Evolutionary conservation across 768 basidiomycete genomes (phyloP).

Genomic region (Scleroderma bovista): DNA sequence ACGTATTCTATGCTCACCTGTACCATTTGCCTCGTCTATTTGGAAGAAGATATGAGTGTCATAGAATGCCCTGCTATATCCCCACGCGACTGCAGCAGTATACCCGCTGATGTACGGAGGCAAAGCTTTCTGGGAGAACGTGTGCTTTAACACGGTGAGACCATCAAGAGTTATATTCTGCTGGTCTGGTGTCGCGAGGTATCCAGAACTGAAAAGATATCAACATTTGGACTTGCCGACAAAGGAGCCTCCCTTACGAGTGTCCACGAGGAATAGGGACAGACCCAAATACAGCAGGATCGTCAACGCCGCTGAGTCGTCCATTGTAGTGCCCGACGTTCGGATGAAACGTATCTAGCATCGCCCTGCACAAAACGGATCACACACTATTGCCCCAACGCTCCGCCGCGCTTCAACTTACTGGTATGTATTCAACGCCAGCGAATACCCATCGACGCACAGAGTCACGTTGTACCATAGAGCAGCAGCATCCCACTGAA

Average conservation of each 20-base stretch:
- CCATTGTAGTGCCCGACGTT: conserved; percentile 11
- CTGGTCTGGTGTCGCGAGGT: background rate
- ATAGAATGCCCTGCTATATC: conserved; percentile 8
- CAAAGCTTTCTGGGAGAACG: conserved; percentile 6
- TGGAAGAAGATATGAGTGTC: conserved; percentile 11
- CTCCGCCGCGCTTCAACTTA: background rate
- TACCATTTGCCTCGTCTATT: conserved; percentile 6
- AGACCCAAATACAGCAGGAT: conserved; percentile 7
- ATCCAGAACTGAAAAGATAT: conserved; percentile 1
- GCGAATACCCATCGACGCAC: conserved; percentile 3
- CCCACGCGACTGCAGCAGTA: conserved; percentile 6
- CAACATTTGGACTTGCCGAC: background rate
- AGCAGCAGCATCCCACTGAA: conserved; percentile 8
- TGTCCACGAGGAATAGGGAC: conserved; percentile 10
- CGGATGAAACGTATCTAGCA: conserved; percentile 8
- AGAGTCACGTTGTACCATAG: conserved; percentile 12
- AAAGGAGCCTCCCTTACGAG: conserved; percentile 1
- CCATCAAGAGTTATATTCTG: conserved; percentile 3
- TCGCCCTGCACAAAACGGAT: conserved; percentile 1
- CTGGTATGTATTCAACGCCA: conserved; percentile 9
- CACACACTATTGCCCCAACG: background rate
- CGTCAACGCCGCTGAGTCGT: conserved; percentile 3
- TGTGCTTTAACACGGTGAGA: conserved; percentile 7
- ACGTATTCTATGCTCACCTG: conserved; percentile 3
- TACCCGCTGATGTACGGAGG: conserved; percentile 6